A percentile compares a stretch with the other conserved stretches of the same genome.
phyloP scores from a whole-genome alignment of 805 yeast genomes.

The Kodamaea leandrae region DNA sequence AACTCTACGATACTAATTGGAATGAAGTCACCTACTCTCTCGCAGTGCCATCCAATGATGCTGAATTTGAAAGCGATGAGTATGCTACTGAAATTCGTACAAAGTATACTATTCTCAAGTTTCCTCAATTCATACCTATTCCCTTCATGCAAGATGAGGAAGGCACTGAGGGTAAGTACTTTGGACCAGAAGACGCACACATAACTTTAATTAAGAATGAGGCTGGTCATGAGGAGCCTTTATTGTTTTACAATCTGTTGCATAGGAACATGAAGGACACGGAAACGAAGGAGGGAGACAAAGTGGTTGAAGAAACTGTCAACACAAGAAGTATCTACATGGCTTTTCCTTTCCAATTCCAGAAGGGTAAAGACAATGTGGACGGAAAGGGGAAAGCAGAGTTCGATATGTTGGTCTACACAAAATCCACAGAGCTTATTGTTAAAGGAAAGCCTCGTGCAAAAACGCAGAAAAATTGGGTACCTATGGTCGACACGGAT shows the following conservation, averaged over 20 bases:
- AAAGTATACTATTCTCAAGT: slow-evolving; percentile 12
- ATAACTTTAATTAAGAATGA: slow-evolving; percentile 32
- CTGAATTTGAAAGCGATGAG: slow-evolving; percentile 1
- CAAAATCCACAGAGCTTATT: slow-evolving; percentile 21
- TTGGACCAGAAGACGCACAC: slow-evolving; percentile 55
- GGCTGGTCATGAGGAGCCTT: slow-evolving; percentile 44
- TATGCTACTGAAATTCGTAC: neutral
- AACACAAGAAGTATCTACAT: slow-evolving; percentile 25
- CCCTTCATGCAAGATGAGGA: slow-evolving; percentile 28
- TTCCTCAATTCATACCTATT: slow-evolving; percentile 30
- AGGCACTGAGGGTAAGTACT: slow-evolving; percentile 19
- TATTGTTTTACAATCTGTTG: slow-evolving; percentile 42
- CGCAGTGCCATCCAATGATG: slow-evolving; percentile 23
- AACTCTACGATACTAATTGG: slow-evolving; percentile 26
- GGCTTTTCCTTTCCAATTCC: slow-evolving; percentile 33
- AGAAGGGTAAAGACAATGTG: slow-evolving; percentile 27
- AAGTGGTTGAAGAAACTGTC: neutral
- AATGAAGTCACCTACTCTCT: slow-evolving; percentile 19
- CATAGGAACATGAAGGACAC: slow-evolving; percentile 12
- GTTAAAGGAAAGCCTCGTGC: slow-evolving; percentile 10
- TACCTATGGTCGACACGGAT: slow-evolving; percentile 32
- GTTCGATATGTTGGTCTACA: slow-evolving; percentile 17
- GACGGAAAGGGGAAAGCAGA: slow-evolving; percentile 19
- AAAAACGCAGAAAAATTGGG: slow-evolving; percentile 38
- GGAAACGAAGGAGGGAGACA: slow-evolving; percentile 3